Evolutionary conservation across 345 rosid genomes (phyloP), one percentile per base, ranked within the genome.

Genomic region (Aegle marmelos): DNA sequence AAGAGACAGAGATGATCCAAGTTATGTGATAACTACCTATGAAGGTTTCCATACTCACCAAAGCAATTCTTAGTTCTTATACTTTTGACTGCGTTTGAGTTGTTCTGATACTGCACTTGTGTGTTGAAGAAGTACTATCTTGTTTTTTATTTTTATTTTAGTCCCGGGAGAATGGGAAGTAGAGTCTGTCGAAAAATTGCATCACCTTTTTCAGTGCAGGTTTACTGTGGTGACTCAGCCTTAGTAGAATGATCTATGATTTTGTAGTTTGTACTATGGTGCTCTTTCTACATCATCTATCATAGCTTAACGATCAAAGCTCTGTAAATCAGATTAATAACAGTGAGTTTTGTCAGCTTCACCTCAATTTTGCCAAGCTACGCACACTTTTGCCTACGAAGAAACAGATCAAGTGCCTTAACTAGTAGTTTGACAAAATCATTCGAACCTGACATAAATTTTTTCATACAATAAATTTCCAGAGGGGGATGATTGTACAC

Each of bases 11-110:
- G 97, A 90, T 11, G 98, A 96, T 80, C 81, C 87, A 5, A 82
- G 83, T 37, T 96, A 85, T 61, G 98, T 96, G 22, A 91, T 96
- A 58, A 94, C 99, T 56, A 96, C 95, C 31, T 96, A 96, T 60
- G 93, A 92, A 75, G 94, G 97, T 21, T 31, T 81, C 63, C 99
- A 94, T 77, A 92, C 80, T 68, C 98, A 96, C 79, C 89, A 78
- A 56, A 81, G 79, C 74, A n/a, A 70, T 19, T 76, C 76, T 54
- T 76, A 78, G 78, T 60, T 74, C 28, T 39, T 22, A 57, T 53
- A 19, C 50, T 19, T 50, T 61, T 60, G 48, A 56, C 54, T 68
- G 54, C 57, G 56, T 27, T 57, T 68, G 72, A 57, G 41, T 53
- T 33, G 22, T 59, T 34, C 72, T 5, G 27, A 1, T 8, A n/a